Percentiles rank a stretch among this genome's conserved stretches.
Evolutionary conservation across 106 monocot species (phyloP).

Genomic region (Amphibolis antarctica): DNA sequence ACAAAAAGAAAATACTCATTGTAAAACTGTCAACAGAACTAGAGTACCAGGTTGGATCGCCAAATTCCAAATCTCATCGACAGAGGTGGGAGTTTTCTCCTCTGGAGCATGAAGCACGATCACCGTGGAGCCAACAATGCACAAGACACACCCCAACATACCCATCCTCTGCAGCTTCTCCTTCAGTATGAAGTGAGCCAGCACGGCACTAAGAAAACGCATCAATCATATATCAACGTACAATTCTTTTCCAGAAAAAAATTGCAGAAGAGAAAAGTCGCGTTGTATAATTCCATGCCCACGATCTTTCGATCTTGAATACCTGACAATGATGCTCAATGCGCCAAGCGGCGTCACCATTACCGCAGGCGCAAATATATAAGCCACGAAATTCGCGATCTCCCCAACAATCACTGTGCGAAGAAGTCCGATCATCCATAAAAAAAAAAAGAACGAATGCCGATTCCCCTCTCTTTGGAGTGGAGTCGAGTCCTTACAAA

Average conservation of each 20-base stretch:
- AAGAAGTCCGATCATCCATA: not conserved
- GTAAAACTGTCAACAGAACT: not conserved
- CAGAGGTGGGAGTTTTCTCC: constrained; percentile 63
- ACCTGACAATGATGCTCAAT: constrained; percentile 94
- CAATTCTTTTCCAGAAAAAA: not conserved
- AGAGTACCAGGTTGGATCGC: constrained; percentile 75
- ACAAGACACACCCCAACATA: constrained; percentile 67
- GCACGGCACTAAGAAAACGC: constrained; percentile 40
- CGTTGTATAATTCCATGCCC: too few relatives aligned
- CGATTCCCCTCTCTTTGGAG: not conserved
- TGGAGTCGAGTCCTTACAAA: constrained; percentile 2
- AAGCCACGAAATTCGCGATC: constrained; percentile 81
- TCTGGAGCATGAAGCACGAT: constrained; percentile 83
- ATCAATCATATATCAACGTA: not conserved
- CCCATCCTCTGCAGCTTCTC: constrained; percentile 69
- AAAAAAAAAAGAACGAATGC: not conserved
- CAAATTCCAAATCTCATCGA: constrained; percentile 72
- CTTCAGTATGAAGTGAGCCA: constrained; percentile 21
- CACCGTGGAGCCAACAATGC: constrained; percentile 75
- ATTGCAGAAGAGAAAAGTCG: too few relatives aligned
- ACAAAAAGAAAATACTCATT: constrained; percentile 18
- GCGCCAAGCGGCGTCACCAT: constrained; percentile 91
- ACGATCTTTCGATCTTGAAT: not conserved
- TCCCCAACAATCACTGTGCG: constrained; percentile 82
- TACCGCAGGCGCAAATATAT: constrained; percentile 84